Evolutionary conservation across 1,139 yeast species (phyloP).

Genomic region (Candida buenavistaensis): DNA sequence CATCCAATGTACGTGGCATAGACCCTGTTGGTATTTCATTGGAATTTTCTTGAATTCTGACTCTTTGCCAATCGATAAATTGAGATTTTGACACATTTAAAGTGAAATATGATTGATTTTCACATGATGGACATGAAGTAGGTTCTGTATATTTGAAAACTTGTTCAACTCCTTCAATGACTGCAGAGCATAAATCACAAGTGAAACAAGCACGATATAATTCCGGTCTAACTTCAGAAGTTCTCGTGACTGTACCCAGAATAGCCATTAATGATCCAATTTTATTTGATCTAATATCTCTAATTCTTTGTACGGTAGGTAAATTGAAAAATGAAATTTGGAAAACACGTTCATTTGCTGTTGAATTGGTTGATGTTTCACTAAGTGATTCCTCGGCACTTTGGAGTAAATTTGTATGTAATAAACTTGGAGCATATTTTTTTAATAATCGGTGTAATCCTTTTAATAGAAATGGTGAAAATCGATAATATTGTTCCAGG

Average conservation of each 20-base stretch:
- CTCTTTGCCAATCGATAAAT: conserved; percentile 96
- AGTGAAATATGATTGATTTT: conserved; percentile 84
- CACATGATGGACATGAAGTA: conserved; percentile 87
- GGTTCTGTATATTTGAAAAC: conserved; percentile 95
- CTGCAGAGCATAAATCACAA: conserved; percentile 85
- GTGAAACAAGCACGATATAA: conserved; percentile 82
- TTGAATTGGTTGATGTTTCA: conserved; percentile 25
- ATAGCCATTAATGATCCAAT: conserved; percentile 85
- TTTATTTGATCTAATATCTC: conserved; percentile 87
- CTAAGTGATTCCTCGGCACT: conserved; percentile 17
- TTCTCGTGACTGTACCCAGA: conserved; percentile 94
- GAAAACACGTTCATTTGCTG: conserved; percentile 68
- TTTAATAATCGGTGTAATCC: conserved; percentile 76
- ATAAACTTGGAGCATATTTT: conserved; percentile 71
- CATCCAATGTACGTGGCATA: conserved; percentile 97
- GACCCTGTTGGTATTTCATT: conserved; percentile 97
- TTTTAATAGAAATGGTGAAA: conserved; percentile 76
- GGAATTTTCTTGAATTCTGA: conserved; percentile 92
- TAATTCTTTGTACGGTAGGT: conserved; percentile 78
- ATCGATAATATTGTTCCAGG: conserved; percentile 87
- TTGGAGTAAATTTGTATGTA: conserved; percentile 48
- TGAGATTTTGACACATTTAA: conserved; percentile 80
- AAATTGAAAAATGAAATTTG: conserved; percentile 89
- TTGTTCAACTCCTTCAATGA: conserved; percentile 90
- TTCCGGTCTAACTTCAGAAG: conserved; percentile 97